Evolutionary conservation across 768 basidiomycete genomes (phyloP).

Genomic region (Pleurotus tuoliensis): DNA sequence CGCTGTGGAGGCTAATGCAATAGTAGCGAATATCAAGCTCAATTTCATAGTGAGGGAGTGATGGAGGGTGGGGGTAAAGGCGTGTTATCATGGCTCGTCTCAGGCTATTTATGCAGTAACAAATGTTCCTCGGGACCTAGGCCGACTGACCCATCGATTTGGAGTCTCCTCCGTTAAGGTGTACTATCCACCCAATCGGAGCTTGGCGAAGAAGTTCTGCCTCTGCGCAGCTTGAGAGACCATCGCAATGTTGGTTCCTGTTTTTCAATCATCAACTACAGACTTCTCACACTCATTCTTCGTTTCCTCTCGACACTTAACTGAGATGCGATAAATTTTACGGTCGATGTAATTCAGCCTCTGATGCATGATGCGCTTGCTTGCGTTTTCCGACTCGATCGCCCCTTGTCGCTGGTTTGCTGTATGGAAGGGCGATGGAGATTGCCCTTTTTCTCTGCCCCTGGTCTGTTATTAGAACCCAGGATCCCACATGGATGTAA

Average conservation of each 20-base stretch:
- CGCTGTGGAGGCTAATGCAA: background rate
- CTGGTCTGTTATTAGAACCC: background rate
- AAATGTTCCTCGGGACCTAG: conserved; percentile 9
- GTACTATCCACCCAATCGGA: conserved; percentile 4
- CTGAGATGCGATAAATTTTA: background rate
- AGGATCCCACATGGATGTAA: conserved; percentile 3
- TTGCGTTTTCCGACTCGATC: conserved; percentile 4
- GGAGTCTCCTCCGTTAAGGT: conserved; percentile 7
- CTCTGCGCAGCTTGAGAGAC: conserved; percentile 7
- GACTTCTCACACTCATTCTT: conserved; percentile 6
- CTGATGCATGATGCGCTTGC: background rate
- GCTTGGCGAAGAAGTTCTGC: conserved; percentile 4
- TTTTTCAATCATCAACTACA: background rate
- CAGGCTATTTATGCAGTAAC: conserved; percentile 7
- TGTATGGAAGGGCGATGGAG: background rate
- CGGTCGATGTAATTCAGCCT: background rate
- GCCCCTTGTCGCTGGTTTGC: background rate
- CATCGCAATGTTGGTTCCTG: conserved; percentile 7
- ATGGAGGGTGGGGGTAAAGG: background rate
- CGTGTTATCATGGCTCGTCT: background rate
- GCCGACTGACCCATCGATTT: conserved; percentile 7
- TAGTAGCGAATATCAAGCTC: background rate
- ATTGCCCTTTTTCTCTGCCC: background rate
- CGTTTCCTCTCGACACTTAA: background rate
- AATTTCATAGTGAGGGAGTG: conserved; percentile 1